Evolutionary conservation across 1,284 basidiomycete genomes (phyloP).

Genomic region (Chondrostereum purpureum): DNA sequence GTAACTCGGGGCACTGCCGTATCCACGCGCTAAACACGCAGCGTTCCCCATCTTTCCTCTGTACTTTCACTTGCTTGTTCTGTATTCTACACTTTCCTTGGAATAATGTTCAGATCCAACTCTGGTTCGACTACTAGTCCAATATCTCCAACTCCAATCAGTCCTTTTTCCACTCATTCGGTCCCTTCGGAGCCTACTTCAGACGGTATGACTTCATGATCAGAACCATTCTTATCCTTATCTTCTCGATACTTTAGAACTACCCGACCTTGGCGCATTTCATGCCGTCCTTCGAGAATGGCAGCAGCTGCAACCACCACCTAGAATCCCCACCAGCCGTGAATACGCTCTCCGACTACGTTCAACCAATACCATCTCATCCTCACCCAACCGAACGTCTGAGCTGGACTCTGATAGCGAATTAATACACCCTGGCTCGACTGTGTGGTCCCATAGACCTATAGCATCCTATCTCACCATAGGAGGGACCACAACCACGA

Average conservation of each 20-base stretch:
- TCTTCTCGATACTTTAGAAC: conserved; percentile 33
- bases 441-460: conserved; percentile 60
- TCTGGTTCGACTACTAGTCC: conserved; percentile 14
- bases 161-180: conserved; percentile 45
- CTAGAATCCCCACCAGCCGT: conserved; percentile 16
- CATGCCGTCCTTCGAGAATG: conserved; percentile 63
- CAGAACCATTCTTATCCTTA: conserved; percentile 4
- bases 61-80: not conserved
- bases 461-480: conserved; percentile 52
- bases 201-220: conserved; percentile 40
- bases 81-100: conserved; percentile 4
- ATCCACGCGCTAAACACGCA: not conserved
- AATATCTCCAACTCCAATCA: conserved; percentile 28
- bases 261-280: conserved; percentile 73
- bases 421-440: conserved; percentile 34
- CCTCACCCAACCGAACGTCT: no score
- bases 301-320: conserved; percentile 45
- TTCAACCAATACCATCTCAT: no score
- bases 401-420: conserved; percentile 36
- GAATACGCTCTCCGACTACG: conserved; percentile 13
- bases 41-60: not conserved
- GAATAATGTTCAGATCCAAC: conserved; percentile 15
- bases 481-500: conserved; percentile 16
- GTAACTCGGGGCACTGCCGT: no score
- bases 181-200: conserved; percentile 58